phyloP scores from a whole-genome alignment of 2,329 filamentous ascomycete genomes.

The Aspergillus pseudoglaucus region DNA sequence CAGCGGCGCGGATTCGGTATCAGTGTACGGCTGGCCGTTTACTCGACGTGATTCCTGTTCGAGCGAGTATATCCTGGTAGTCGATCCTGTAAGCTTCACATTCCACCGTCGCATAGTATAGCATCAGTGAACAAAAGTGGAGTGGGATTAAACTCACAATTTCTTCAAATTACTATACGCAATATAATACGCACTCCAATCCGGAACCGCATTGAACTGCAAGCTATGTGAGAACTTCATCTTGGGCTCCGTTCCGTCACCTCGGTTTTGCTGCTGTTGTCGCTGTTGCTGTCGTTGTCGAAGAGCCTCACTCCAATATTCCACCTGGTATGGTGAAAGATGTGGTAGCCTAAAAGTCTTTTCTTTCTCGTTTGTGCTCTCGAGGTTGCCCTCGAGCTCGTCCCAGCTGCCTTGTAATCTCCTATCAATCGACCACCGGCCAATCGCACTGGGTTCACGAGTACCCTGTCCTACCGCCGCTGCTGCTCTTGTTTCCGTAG shows the following conservation, averaged over 20 bases:
- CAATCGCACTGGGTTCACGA: not conserved
- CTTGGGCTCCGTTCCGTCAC: slow-evolving; percentile 58
- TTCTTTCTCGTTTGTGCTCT: slow-evolving; percentile 1
- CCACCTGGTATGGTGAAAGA: slow-evolving; percentile 15
- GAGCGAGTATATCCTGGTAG: slow-evolving; percentile 76
- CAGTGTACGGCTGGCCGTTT: slow-evolving; percentile 47
- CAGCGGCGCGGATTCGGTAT: slow-evolving; percentile 79
- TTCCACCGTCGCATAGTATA: too few species aligned
- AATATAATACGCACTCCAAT: slow-evolving; percentile 98
- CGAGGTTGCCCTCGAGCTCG: not conserved
- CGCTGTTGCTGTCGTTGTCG: slow-evolving; percentile 15
- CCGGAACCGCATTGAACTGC: slow-evolving; percentile 99
- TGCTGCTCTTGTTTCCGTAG: not conserved
- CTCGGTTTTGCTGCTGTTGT: slow-evolving; percentile 8
- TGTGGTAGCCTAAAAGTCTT: not conserved
- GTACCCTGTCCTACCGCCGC: not conserved
- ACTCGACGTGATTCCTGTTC: slow-evolving; percentile 72
- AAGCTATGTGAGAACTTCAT: slow-evolving; percentile 99
- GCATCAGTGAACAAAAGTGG: slow-evolving; percentile 1
- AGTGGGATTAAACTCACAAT: slow-evolving; percentile 56
- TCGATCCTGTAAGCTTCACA: too few species aligned
- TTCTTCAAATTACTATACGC: slow-evolving; percentile 99
- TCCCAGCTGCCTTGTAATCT: slow-evolving; percentile 6
- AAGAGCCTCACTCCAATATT: slow-evolving; percentile 31
- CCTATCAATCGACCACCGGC: not conserved